Evolutionary conservation across 2,329 filamentous ascomycete species (phyloP), one percentile per base, ranked within the genome.

Genomic region (Gnomoniopsis smithogilvyi): DNA sequence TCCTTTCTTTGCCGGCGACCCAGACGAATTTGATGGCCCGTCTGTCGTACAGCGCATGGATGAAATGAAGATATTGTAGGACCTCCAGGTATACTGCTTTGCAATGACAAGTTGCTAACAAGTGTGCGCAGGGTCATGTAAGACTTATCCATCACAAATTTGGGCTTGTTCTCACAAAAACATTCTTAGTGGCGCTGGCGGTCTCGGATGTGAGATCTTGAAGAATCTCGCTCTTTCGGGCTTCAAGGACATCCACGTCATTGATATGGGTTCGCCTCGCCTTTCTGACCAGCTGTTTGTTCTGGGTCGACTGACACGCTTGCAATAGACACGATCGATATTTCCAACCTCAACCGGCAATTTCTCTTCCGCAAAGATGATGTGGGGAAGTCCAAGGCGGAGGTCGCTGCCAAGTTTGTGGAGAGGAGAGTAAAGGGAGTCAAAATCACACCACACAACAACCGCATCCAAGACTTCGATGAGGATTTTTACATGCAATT

Each of bases 401-500:
- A 95, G 70, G 91, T 96, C 47, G 95, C 95, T 3, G 95, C 95
- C 10, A 83, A 84, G 12, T 98, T 98, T 67, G 94, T 99, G 46
- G 90, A 96, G 80, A 88, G 84, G 67, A 85, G 96, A 58, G 92
- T 98, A 38, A 90, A 90, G 66, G 92, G 92, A 12, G 93, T 98
- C 66, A 89, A 86, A 62, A 99, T 99, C 70, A 98, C 92, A 17
- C 88, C 95, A 0, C 94, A 96, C 74, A 96, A 96, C 70, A 90
- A 91, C 67, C 91, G 89, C 71, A 99, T 99, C 66, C 95, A 99
- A 73, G 95, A 99, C 75, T 96, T 96, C 68, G 93, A 96, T 71
- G 90, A 96, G 69, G 87, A 89, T 61, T 99, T 97, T 73, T 99
- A 99, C 76, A 93, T 93, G 86, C 92, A 97, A 68, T 99, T 99